Conservation (phyloP, 2,329 filamentous ascomycete genomes). For the Penicillium sp. region DNA sequence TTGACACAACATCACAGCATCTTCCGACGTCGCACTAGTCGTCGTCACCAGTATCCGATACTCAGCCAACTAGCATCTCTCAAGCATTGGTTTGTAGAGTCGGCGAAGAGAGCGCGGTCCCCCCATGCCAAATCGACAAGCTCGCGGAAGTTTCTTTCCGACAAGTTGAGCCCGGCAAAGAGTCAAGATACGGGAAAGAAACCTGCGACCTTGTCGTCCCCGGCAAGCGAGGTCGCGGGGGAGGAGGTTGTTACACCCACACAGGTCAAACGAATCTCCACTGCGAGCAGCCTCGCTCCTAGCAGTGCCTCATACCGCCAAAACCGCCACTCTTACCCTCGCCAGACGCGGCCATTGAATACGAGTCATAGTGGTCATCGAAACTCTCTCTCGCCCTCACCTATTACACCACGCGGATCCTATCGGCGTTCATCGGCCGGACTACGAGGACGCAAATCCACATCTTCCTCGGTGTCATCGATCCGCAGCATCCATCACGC, state of each 20-base stretch:
- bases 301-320: constrained; percentile 46
- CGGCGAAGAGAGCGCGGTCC: constrained; percentile 62
- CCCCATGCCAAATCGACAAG: constrained; percentile 45
- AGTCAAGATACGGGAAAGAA: constrained; percentile 37
- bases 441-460: constrained; percentile 88
- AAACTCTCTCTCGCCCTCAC: constrained; percentile 80
- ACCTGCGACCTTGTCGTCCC: constrained; percentile 21
- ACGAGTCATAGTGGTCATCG: constrained; percentile 49
- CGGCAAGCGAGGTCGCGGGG: constrained; percentile 24
- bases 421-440: constrained; percentile 80
- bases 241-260: constrained; percentile 38
- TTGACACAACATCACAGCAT: constrained; percentile 58
- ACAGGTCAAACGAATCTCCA: constrained; percentile 43
- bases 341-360: constrained; percentile 38
- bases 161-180: constrained; percentile 43
- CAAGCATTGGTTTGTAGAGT: constrained; percentile 72
- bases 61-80: constrained; percentile 66
- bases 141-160: constrained; percentile 41
- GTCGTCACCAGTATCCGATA: constrained; percentile 62
- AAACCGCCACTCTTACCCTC: constrained; percentile 43
- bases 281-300: constrained; percentile 43
- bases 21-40: constrained; percentile 54
- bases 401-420: constrained; percentile 82
- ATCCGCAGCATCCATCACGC: constrained; percentile 88
- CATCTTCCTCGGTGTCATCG: constrained; percentile 90